A percentile compares a stretch with the other conserved stretches of the same genome.
Evolutionary conservation across 768 basidiomycete species (phyloP).

Genomic region (Suillus bovinus): DNA sequence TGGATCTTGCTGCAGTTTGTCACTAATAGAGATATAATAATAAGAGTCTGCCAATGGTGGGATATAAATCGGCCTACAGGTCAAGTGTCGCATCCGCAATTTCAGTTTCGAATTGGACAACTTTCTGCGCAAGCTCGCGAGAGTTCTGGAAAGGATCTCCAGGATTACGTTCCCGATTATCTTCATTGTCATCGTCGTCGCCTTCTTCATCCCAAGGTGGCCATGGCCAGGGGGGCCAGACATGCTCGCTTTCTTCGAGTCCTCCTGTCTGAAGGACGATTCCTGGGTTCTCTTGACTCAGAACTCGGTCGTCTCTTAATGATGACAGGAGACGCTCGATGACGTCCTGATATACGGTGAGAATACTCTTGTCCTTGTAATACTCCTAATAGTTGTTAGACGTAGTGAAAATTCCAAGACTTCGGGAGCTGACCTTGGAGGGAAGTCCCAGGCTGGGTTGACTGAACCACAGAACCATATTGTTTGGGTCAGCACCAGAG

Average conservation of each 20-base stretch:
- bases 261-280: conserved; percentile 40
- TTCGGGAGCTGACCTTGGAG: conserved; percentile 60
- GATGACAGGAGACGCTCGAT: conserved; percentile 65
- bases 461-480: conserved; percentile 83
- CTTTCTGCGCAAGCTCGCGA: conserved; percentile 62
- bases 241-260: conserved; percentile 31
- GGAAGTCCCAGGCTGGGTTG: conserved; percentile 83
- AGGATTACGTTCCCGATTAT: conserved; percentile 29
- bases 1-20: conserved; percentile 76
- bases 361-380: conserved; percentile 73
- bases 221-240: conserved; percentile 85
- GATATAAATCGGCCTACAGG: conserved; percentile 45
- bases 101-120: conserved; percentile 76
- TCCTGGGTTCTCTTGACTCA: conserved; percentile 20
- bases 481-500: conserved; percentile 80
- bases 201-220: conserved; percentile 79
- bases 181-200: conserved; percentile 45
- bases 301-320: conserved; percentile 48
- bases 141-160: conserved; percentile 45
- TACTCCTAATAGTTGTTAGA: conserved; percentile 62
- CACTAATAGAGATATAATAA: conserved; percentile 38
- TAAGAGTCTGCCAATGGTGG: neutral
- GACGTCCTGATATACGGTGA: conserved; percentile 69
- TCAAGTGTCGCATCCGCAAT: conserved; percentile 82
- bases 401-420: conserved; percentile 3